Evolutionary conservation across 2,329 filamentous ascomycete genomes (phyloP), one percentile per base, ranked within the genome.

Genomic region (Ascochyta lentis): DNA sequence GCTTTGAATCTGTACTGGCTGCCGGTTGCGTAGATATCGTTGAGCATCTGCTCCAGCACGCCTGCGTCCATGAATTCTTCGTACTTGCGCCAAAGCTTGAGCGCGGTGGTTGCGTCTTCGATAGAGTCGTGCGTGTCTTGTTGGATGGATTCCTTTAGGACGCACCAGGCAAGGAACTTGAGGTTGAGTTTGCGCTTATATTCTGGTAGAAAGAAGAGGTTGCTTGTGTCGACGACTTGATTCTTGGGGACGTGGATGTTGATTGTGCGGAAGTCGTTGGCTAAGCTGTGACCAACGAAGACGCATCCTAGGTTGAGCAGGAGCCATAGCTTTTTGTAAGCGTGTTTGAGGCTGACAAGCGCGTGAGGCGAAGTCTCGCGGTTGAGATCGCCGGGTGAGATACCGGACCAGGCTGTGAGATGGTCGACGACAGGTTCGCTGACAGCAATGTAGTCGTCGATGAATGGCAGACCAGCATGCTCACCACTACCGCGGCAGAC

Each of bases 291-390:
- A 2, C 95, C 95, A 5, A 99, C 85, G 73, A 99, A 99, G 60
- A 91, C 86, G 77, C 92, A 96, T 43, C 95, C 95, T 0, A 98
- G 83, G 71, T 99, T 99, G 29, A 99, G 84, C 16, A 99, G 83
- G 15, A 98, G 86, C 96, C 96, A 99, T 27, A 99, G 86, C 75
- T 97, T 97, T 78, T 99, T 99, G 82, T 98, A 99, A 1, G 91
- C 93, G 54, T 90, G 85, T 74, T 99, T 99, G 37, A 98, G 83
- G 1, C 90, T 85, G 8, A 98, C 88, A 0, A 98, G 84, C 50
- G 92, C 91, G 76, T 96, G 94, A 49, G 84, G 85, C 39, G 90
- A 90, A n/a, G 85, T 83, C 52, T 86, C 83, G 24, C 89, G 87
- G 65, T 96, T 92, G 8, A 99, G 82, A 70, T 99, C 95, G 22